Conservation (phyloP, 352 stramenopile species). For the Phytophthora brassicae region DNA sequence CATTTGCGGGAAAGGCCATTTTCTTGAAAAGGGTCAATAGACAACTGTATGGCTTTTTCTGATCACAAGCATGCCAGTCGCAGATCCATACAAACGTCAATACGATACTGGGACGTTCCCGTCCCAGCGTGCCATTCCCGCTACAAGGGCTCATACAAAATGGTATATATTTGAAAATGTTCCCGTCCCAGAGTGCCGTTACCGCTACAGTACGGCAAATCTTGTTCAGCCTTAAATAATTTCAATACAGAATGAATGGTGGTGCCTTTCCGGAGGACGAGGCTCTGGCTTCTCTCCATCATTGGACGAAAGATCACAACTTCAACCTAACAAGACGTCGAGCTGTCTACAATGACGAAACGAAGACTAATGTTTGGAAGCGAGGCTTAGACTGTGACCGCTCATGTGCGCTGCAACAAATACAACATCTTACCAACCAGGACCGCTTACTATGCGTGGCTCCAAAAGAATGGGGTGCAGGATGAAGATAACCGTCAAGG, state of each 20-base stretch:
- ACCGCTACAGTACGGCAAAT: background rate
- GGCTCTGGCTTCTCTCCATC: constrained; percentile 9
- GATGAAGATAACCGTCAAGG: constrained; percentile 9
- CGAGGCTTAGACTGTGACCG: constrained; percentile 13
- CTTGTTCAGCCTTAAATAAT: background rate
- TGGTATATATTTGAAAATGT: background rate
- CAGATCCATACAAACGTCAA: too few species aligned
- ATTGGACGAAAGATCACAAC: background rate
- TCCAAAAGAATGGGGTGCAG: constrained; percentile 10
- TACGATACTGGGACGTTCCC: too few species aligned
- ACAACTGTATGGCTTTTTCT: background rate
- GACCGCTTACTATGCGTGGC: constrained; percentile 2
- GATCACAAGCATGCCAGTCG: too few species aligned
- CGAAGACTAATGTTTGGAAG: constrained; percentile 7
- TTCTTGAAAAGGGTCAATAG: background rate
- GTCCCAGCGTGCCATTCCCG: background rate
- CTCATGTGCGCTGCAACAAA: background rate
- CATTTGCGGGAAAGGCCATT: background rate
- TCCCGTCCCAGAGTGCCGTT: background rate
- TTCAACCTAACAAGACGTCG: constrained; percentile 17
- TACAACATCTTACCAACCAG: background rate
- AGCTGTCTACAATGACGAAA: background rate
- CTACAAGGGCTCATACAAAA: background rate
- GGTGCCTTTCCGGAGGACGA: background rate
- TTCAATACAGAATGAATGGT: background rate